phyloP scores from a whole-genome alignment of 345 rosid species.

The Murraya koenigii region DNA sequence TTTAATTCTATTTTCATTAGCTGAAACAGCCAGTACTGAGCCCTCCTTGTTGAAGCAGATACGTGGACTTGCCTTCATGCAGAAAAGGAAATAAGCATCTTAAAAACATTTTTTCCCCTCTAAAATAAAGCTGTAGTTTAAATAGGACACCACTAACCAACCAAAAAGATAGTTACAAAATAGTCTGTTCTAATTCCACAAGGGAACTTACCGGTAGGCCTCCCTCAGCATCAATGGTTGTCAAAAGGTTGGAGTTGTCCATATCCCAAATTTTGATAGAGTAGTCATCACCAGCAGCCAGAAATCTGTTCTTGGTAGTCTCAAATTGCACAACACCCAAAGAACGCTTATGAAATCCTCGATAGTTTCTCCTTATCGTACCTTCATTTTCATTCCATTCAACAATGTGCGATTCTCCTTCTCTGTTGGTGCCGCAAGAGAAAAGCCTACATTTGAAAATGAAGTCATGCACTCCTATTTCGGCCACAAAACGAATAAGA shows the following conservation, averaged over 20 bases:
- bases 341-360: constrained; percentile 39
- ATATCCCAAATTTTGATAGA: constrained; percentile 44
- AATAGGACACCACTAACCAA: not conserved
- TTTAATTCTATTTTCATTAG: constrained; percentile 21
- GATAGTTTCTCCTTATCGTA: constrained; percentile 24
- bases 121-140: not conserved
- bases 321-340: constrained; percentile 42
- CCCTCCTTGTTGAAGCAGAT: constrained; percentile 21
- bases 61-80: constrained; percentile 41
- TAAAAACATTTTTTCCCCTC: not conserved
- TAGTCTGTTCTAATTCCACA: not conserved
- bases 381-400: constrained; percentile 59
- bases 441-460: constrained; percentile 29
- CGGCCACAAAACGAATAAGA: not conserved
- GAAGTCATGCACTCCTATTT: not conserved
- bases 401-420: constrained; percentile 40
- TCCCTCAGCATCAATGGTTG: constrained; percentile 34
- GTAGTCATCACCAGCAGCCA: constrained; percentile 47
- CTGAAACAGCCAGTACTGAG: not conserved
- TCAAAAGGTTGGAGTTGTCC: constrained; percentile 32
- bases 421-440: constrained; percentile 43
- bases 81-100: not conserved
- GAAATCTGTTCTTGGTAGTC: constrained; percentile 30
- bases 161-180: not conserved
- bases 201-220: constrained; percentile 34